phyloP scores from a whole-genome alignment of 768 basidiomycete genomes.

The Cytidiella melzeri region DNA sequence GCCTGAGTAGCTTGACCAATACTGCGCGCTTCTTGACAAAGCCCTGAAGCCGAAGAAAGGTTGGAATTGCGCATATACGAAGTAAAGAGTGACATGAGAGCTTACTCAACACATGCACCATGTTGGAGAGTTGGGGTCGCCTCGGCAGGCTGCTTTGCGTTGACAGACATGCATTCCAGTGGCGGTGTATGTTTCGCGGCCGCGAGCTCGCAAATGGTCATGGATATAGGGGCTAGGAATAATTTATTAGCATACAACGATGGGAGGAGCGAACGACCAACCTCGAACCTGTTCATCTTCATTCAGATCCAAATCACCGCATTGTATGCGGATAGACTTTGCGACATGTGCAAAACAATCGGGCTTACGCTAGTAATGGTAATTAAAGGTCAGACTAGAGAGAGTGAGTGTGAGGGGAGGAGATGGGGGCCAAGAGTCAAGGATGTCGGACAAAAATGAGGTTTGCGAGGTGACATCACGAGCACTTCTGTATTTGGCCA shows the following conservation, averaged over 20 bases:
- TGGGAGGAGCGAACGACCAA: conserved; percentile 17
- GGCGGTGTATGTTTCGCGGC: conserved; percentile 65
- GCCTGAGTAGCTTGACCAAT: conserved; percentile 83
- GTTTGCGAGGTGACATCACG: too few species aligned
- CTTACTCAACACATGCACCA: conserved; percentile 50
- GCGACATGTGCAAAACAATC: conserved; percentile 62
- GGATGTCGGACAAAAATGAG: too few species aligned
- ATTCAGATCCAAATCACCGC: conserved; percentile 51
- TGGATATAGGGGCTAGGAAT: conserved; percentile 56
- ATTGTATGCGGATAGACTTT: conserved; percentile 39
- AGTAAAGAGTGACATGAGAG: not conserved
- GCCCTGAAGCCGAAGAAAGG: conserved; percentile 42
- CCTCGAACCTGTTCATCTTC: conserved; percentile 60
- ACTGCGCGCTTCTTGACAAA: conserved; percentile 70
- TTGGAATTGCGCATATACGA: conserved; percentile 5
- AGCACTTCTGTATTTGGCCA: too few species aligned
- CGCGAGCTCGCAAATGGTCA: conserved; percentile 77
- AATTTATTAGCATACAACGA: not conserved
- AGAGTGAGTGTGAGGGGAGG: too few species aligned
- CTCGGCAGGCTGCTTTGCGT: not conserved
- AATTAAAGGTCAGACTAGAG: too few species aligned
- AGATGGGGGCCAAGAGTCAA: too few species aligned
- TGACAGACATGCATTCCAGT: conserved; percentile 46
- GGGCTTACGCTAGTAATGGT: conserved; percentile 35
- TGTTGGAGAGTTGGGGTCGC: conserved; percentile 19